Conservation (phyloP, 2,329 filamentous ascomycete species). For the Metarhizium guizhouense region DNA sequence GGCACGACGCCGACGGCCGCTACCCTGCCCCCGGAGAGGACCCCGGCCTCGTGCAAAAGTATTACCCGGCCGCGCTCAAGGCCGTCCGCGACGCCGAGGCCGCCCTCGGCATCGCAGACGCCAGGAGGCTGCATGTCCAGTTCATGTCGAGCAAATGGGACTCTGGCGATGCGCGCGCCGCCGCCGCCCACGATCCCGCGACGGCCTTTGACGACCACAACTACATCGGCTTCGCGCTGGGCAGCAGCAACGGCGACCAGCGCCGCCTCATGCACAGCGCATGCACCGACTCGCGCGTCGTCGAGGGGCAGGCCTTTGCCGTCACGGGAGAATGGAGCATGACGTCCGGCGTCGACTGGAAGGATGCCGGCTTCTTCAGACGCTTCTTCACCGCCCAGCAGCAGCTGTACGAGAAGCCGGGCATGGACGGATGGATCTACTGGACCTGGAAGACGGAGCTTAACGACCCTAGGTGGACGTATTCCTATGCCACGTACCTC, state of each 20-base stretch:
- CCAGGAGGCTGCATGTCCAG: constrained; percentile 32
- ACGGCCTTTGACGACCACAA: constrained; percentile 48
- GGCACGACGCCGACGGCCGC: too few relatives aligned
- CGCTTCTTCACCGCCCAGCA: constrained; percentile 50
- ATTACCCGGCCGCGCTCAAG: constrained; percentile 7
- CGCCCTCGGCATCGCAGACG: constrained; percentile 9
- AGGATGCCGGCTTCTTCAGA: constrained; percentile 38
- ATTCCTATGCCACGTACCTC: constrained; percentile 14
- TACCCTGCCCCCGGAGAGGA: too few relatives aligned
- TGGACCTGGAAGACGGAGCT: constrained; percentile 47
- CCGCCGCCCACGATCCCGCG: constrained; percentile 28
- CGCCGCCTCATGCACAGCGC: constrained; percentile 17
- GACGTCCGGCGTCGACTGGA: constrained; percentile 35
- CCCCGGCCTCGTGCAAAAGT: too few relatives aligned
- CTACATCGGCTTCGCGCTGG: constrained; percentile 25
- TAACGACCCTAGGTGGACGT: constrained; percentile 21
- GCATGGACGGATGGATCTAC: constrained; percentile 42
- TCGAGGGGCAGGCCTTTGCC: constrained; percentile 22
- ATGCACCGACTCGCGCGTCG: constrained; percentile 36
- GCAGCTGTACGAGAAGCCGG: constrained; percentile 39
- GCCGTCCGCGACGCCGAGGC: constrained; percentile 15
- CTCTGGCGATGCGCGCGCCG: constrained; percentile 26
- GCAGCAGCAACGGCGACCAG: constrained; percentile 9
- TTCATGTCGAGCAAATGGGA: constrained; percentile 43
- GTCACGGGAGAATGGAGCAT: constrained; percentile 52